These are phyloP conservation scores for Scenedesmus sp. DNA, from an alignment of 163 green algal species.

Conservation along the genomic window DNA sequence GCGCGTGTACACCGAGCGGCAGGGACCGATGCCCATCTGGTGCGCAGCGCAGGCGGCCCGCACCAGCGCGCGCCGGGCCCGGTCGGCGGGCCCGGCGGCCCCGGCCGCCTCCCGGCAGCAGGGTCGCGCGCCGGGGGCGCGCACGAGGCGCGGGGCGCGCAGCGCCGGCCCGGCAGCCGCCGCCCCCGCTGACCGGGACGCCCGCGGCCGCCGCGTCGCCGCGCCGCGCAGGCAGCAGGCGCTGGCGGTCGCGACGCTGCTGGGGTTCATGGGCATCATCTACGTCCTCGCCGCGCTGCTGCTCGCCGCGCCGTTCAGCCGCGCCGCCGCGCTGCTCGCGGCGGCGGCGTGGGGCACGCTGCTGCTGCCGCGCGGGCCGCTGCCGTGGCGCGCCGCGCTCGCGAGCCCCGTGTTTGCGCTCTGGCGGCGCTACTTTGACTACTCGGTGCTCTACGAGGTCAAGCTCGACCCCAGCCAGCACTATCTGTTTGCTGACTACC, in stretches of 20 bases:
- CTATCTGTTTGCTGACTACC: constrained; percentile 57
- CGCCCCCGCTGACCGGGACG: neutral
- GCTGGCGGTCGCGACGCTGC: constrained; percentile 16
- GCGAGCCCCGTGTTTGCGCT: constrained; percentile 19
- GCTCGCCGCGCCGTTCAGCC: constrained; percentile 12
- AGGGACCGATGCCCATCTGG: too few species aligned
- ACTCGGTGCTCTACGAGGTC: constrained; percentile 47
- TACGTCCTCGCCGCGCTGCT: constrained; percentile 25
- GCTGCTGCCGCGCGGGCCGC: constrained; percentile 12
- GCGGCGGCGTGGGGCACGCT: constrained; percentile 8
- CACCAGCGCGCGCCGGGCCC: too few species aligned
- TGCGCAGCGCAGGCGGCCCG: too few species aligned
- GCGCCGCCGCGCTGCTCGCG: neutral
- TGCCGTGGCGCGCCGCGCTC: constrained; percentile 21
- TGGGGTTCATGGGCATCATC: constrained; percentile 27
- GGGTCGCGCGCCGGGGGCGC: too few species aligned
- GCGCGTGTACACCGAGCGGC: too few species aligned
- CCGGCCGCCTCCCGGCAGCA: too few species aligned
- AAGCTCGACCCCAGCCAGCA: constrained; percentile 38
- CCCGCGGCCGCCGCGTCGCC: neutral
- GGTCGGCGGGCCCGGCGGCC: too few species aligned
- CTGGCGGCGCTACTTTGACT: constrained; percentile 65
- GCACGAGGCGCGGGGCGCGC: too few species aligned
- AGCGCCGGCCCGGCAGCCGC: neutral
- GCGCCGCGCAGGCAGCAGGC: constrained; percentile 4